These are phyloP conservation scores for Quercus agrifolia DNA, from an alignment of 306 rosid species.

Conservation along the genomic window DNA sequence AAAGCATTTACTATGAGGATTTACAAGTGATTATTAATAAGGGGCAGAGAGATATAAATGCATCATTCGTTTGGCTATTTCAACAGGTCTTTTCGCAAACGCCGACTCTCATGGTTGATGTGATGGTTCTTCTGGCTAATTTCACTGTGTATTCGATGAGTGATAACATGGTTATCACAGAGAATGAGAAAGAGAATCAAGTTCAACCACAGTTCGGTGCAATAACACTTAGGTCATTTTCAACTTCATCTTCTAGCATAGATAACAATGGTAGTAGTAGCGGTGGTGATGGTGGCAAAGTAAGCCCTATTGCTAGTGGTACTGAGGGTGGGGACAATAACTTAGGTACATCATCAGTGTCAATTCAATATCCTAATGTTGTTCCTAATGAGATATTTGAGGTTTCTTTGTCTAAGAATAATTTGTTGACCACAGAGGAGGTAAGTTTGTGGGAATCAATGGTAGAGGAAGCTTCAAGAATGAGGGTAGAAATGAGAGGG, in stretches of 20 bases:
- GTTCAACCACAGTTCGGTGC: conserved; percentile 2
- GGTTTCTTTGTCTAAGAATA: background rate
- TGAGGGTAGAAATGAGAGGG: conserved; percentile 30
- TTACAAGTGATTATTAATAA: conserved; percentile 43
- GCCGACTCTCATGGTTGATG: conserved; percentile 59
- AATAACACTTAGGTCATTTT: background rate
- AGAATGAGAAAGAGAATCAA: background rate
- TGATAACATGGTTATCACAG: conserved; percentile 22
- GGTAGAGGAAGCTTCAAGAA: conserved; percentile 51
- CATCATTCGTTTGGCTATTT: conserved; percentile 73
- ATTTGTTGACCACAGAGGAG: conserved; percentile 39
- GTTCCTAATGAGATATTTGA: conserved; percentile 7
- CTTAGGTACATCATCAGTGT: background rate
- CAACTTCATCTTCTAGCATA: background rate
- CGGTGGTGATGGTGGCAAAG: background rate
- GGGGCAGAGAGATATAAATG: conserved; percentile 53
- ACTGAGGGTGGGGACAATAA: conserved; percentile 6
- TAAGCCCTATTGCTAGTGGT: conserved; percentile 12
- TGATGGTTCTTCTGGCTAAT: conserved; percentile 66
- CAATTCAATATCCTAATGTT: background rate
- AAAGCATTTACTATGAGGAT: conserved; percentile 47
- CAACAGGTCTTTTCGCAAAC: conserved; percentile 66
- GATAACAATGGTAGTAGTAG: background rate
- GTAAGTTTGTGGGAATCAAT: conserved; percentile 47
- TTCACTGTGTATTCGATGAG: conserved; percentile 55